These are phyloP conservation scores for Ballota nigra DNA, from an alignment of 257 asterid species.

Conservation along the genomic window DNA sequence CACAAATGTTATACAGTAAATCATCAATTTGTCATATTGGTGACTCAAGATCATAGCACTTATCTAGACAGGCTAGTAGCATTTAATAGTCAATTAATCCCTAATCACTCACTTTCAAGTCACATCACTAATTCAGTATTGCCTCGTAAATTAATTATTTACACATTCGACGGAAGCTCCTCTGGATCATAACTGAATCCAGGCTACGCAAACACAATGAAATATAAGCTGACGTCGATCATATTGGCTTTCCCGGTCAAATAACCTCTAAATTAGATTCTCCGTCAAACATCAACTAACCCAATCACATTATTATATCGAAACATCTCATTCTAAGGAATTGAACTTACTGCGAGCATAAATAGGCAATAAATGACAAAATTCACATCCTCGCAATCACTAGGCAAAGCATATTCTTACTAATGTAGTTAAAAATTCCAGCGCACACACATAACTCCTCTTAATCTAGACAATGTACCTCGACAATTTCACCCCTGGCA, in stretches of 20 bases:
- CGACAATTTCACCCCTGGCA: slow-evolving; percentile 62
- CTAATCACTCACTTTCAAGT: slow-evolving; percentile 7
- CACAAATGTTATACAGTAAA: background rate
- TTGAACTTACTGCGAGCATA: slow-evolving; percentile 11
- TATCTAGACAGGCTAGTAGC: background rate
- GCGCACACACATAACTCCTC: background rate
- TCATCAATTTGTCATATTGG: background rate
- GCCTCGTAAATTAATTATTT: slow-evolving; percentile 5
- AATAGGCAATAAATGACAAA: slow-evolving; percentile 6
- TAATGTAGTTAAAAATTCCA: background rate
- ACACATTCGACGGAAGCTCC: slow-evolving; percentile 6
- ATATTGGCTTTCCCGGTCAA: background rate
- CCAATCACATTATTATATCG: background rate
- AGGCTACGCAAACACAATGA: background rate
- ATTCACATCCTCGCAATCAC: slow-evolving; percentile 5
- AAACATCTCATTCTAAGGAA: background rate
- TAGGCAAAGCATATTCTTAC: background rate
- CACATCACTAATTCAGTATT: background rate
- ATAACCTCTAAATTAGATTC: slow-evolving; percentile 1
- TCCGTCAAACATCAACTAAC: background rate
- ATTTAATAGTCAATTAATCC: background rate
- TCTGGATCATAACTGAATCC: background rate
- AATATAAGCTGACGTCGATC: background rate
- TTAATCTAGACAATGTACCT: slow-evolving; percentile 51
- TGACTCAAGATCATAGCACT: background rate